Base-by-base conservation (phyloP, 306 rosid species). In the Ziziphus jujuba region DNA sequence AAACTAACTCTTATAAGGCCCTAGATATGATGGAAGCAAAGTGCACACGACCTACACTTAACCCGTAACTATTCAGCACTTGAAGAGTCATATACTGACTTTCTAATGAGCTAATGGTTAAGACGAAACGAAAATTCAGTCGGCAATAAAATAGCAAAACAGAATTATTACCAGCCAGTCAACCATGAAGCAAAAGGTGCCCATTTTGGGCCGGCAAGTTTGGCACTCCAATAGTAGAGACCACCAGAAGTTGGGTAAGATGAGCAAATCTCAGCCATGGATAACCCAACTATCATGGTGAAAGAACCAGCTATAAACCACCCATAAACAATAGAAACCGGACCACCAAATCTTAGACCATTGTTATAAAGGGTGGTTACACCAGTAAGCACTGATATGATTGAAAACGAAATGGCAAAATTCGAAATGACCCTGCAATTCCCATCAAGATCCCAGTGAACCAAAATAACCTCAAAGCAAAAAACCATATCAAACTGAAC, bases 251-350 rank as follows among this genome's bases (percentile, higher is more conserved):
- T 93, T 14, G 98, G 99, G 45, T 77, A 93, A 36, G 99, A 80
- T 0, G 99, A 93, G 79, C 99, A 93, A 67, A 93, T 93, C 82
- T 93, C 97, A 60, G 96, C 96, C 97, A 93, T 93, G 23, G 99
- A 87, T 7, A 77, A 77, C 11, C 96, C 99, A 75, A 93, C 99
- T 60, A 82, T 1, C 92, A 90, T 84, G 75, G 99, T 93, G 81
- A 90, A 90, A 63, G 8, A 14, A 25, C 90, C 86, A 51, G 92
- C 97, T 1, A 93, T 7, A 21, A 87, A 45, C 98, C 98, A 93
- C 7, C 98, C 98, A 70, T 93, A 93, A 3, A 91, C 89, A 19
- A 86, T 5, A 0, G 98, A 88, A 68, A 85, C 89, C 33, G 98
- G 91, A 2, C 98, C 98, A 1, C 98, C 98, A 66, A 76, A 85